Percentiles rank a stretch among this genome's conserved stretches.
Evolutionary conservation across 805 yeast species (phyloP).

Genomic region (Candida sphagnicola): DNA sequence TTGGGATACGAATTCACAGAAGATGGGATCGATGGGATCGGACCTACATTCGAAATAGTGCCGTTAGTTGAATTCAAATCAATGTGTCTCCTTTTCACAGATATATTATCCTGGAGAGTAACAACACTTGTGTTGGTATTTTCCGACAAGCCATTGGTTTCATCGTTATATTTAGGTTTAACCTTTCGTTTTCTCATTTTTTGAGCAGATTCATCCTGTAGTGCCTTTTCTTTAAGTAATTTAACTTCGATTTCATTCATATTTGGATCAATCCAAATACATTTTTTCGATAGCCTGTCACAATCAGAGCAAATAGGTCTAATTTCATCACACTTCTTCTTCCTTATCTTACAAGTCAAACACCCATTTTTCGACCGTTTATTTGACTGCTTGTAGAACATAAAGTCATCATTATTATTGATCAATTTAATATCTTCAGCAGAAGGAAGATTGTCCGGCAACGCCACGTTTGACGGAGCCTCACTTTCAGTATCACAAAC

Average conservation of each 20-base stretch:
- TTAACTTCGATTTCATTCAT: constrained; percentile 41
- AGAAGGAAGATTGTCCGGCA: not conserved
- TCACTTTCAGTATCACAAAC: not conserved
- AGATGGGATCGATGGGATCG: not conserved
- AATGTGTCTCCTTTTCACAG: not conserved
- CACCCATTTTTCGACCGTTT: constrained; percentile 57
- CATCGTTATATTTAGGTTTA: constrained; percentile 3
- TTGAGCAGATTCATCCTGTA: constrained; percentile 32
- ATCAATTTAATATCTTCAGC: constrained; percentile 10
- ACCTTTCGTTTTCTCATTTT: constrained; percentile 40
- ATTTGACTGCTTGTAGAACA: constrained; percentile 14
- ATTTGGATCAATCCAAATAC: constrained; percentile 44
- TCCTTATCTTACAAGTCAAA: constrained; percentile 62
- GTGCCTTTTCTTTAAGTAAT: constrained; percentile 32
- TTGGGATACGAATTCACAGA: not conserved
- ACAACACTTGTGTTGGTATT: no score
- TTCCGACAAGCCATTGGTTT: not conserved
- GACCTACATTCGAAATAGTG: not conserved
- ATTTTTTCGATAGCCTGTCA: constrained; percentile 38
- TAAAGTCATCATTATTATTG: constrained; percentile 12
- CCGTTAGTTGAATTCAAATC: not conserved
- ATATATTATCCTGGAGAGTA: no score
- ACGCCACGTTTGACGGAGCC: not conserved
- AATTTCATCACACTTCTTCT: constrained; percentile 53
- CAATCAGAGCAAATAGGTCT: constrained; percentile 53